phyloP scores from a whole-genome alignment of 495 filamentous ascomycete species.

The Talaromyces thailandensis region DNA sequence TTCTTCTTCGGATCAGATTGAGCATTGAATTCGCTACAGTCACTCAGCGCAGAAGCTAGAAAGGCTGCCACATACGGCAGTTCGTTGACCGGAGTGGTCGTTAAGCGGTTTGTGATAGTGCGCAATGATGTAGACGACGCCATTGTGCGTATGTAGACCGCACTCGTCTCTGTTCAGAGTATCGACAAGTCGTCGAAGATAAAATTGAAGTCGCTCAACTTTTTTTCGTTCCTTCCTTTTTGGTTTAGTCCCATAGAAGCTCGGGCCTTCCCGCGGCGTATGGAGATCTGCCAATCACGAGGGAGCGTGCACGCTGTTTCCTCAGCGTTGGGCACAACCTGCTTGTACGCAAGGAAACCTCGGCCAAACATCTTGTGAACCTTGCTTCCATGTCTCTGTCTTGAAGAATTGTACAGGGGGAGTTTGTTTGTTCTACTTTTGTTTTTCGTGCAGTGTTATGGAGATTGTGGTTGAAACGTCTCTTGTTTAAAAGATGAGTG shows the following conservation, averaged over 20 bases:
- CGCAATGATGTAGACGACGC: constrained; percentile 32
- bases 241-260: background rate
- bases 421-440: background rate
- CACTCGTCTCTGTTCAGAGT: background rate
- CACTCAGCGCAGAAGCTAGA: constrained; percentile 50
- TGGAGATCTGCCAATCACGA: background rate
- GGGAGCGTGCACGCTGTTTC: background rate
- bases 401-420: background rate
- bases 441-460: background rate
- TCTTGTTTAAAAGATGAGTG: background rate
- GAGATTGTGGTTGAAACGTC: background rate
- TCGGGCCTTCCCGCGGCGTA: background rate
- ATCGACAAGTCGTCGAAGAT: too few relatives aligned
- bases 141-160: background rate
- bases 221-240: background rate
- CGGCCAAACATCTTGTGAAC: background rate
- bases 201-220: background rate
- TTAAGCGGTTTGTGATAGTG: constrained; percentile 58
- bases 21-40: constrained; percentile 48
- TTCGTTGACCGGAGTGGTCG: constrained; percentile 51
- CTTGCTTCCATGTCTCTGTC: background rate
- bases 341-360: background rate
- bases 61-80: constrained; percentile 54
- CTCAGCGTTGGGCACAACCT: background rate
- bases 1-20: constrained; percentile 34